These are phyloP conservation scores for Fusarium sp. DNA, from an alignment of 2,329 filamentous ascomycete genomes.

Conservation along the genomic window DNA sequence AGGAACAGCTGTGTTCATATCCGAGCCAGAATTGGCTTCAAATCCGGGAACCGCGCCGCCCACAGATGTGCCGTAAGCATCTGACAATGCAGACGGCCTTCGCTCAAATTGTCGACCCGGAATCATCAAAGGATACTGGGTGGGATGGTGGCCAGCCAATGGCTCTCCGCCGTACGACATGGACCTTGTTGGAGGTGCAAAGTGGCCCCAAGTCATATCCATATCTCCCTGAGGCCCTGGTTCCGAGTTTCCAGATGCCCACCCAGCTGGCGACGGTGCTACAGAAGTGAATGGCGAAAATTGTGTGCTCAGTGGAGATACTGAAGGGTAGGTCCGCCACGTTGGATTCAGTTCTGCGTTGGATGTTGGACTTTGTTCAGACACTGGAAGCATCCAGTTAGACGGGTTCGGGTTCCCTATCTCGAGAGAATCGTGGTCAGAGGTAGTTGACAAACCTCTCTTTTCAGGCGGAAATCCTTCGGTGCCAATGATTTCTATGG, in stretches of 20 bases:
- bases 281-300: constrained; percentile 62
- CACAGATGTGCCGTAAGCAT: constrained; percentile 57
- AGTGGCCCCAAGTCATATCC: constrained; percentile 57
- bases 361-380: constrained; percentile 52
- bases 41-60: constrained; percentile 52
- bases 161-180: constrained; percentile 61
- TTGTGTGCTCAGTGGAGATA: constrained; percentile 62
- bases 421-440: constrained; percentile 22
- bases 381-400: constrained; percentile 60
- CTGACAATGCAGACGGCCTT: constrained; percentile 55
- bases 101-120: constrained; percentile 57
- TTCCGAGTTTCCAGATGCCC: constrained; percentile 54
- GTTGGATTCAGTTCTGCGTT: constrained; percentile 57
- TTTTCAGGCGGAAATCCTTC: constrained; percentile 54
- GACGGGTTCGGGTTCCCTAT: constrained; percentile 54
- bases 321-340: constrained; percentile 63
- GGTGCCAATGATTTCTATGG: constrained; percentile 53
- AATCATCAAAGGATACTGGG: constrained; percentile 56
- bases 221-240: constrained; percentile 53
- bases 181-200: constrained; percentile 58
- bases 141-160: constrained; percentile 49
- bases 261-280: constrained; percentile 53
- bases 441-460: constrained; percentile 55
- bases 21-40: constrained; percentile 50
- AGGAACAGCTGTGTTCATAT: constrained; percentile 45